Conservation (phyloP, 1,284 basidiomycete genomes). For the Ustilago lituana region DNA sequence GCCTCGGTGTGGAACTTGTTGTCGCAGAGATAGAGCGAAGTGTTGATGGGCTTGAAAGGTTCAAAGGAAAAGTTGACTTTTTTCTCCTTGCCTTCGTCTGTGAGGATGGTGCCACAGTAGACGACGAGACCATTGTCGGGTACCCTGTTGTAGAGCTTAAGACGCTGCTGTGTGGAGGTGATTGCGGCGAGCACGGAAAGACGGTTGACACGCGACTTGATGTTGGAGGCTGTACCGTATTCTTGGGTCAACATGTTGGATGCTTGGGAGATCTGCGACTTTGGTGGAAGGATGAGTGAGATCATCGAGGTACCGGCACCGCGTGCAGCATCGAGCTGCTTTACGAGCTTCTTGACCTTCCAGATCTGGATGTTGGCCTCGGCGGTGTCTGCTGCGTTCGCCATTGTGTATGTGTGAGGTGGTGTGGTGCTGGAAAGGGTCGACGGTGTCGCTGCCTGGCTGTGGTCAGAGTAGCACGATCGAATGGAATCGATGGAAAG, state of each 20-base stretch:
- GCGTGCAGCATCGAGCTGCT: conserved; percentile 64
- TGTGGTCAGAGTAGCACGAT: too few relatives aligned
- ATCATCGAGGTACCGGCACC: conserved; percentile 98
- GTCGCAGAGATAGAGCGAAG: conserved; percentile 93
- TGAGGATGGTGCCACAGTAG: conserved; percentile 89
- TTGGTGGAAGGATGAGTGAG: conserved; percentile 93
- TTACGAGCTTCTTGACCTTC: conserved; percentile 91
- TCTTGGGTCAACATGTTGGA: conserved; percentile 97
- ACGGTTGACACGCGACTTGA: conserved; percentile 98
- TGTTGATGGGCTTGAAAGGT: conserved; percentile 93
- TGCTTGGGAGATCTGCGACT: conserved; percentile 93
- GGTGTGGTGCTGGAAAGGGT: background rate
- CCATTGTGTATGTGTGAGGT: conserved; percentile 18
- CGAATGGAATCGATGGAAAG: too few relatives aligned
- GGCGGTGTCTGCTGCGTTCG: conserved; percentile 40
- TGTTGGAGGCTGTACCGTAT: conserved; percentile 86
- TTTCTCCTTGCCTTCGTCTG: conserved; percentile 96
- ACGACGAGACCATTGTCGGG: conserved; percentile 97
- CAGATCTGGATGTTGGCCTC: conserved; percentile 69
- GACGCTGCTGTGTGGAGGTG: conserved; percentile 96
- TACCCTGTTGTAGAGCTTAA: conserved; percentile 89
- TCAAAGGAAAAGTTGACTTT: conserved; percentile 90
- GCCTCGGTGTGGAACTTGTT: conserved; percentile 99
- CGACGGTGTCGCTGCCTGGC: too few relatives aligned
- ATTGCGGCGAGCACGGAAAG: conserved; percentile 97